Base-by-base conservation (phyloP, 2,329 filamentous ascomycete species). In the Fusarium praegraminearum region DNA sequence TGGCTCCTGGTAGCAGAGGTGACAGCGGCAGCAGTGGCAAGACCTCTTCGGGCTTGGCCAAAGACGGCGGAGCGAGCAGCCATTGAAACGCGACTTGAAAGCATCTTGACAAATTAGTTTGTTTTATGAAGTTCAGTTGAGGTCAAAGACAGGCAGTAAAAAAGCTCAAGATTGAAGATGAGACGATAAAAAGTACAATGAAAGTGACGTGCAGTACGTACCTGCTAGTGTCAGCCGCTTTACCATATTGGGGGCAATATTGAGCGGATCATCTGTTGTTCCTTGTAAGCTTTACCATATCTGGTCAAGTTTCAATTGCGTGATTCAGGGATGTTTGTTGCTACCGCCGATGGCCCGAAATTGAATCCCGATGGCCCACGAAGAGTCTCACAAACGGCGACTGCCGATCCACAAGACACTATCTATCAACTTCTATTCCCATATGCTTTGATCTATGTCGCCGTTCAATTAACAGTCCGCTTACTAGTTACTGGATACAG, bases 1-100 rank as follows among this genome's bases (percentile, higher is more conserved):
- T 92, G 90, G 68, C 53, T 73, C n/a, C 67, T 52, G 16, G 59
- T 74, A 18, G 76, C 72, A 5, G 66, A 16, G 2, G 51, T 40
- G 1, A 69, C 66, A 3, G 66, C 50, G 2, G 67, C 67, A 12
- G 59, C 67, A 30, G 67, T 70, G 22, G 67, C 54, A 32, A 72
- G 45, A 22, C 70, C 49, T 7, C 57, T 20, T 9, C 57, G 47
- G 20, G 36, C n/a, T 11, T 66, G 62, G 20, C 49, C 18, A 9
- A 46, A 10, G 28, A 57, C 60, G 12, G 65, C 65, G 33, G 49
- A 20, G 45, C 71, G 65, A 33, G 64, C 65, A 33, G 61, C 72
- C 24, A 68, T 49, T 30, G 56, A 30, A 45, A 63, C 44, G 5
- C 73, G 70, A 56, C 61, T 68, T 33, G 60, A 53, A 28, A 77